Conservation (phyloP, 2,329 filamentous ascomycete genomes). For the Aspergillus alliaceus region DNA sequence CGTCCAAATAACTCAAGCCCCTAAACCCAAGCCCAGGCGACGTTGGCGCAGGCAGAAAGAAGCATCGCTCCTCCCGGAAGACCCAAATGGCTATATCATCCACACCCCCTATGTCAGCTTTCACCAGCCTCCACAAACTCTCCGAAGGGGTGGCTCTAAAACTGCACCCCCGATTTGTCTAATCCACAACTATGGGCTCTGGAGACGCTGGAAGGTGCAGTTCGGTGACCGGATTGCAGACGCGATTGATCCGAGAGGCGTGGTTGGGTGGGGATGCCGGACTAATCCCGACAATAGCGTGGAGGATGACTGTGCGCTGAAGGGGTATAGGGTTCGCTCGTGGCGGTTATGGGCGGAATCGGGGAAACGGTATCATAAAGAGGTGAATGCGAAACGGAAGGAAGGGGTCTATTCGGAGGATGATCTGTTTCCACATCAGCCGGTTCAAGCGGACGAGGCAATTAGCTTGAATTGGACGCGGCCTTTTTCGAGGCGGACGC, state of each 20-base stretch:
- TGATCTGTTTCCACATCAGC: not conserved
- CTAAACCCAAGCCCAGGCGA: not conserved
- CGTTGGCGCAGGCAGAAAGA: not conserved
- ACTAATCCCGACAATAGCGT: slow-evolving; percentile 10
- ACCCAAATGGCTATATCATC: not conserved
- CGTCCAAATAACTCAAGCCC: not conserved
- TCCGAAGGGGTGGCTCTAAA: slow-evolving; percentile 6
- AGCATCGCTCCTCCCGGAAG: not conserved
- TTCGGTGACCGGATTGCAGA: slow-evolving; percentile 5
- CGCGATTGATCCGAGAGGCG: slow-evolving; percentile 14
- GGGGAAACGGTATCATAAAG: slow-evolving; percentile 10
- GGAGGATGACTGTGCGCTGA: slow-evolving; percentile 2
- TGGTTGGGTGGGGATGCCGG: slow-evolving; percentile 12
- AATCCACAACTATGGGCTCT: slow-evolving; percentile 7
- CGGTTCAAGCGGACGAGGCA: not conserved
- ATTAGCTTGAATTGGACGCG: slow-evolving; percentile 3
- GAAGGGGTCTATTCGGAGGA: not conserved
- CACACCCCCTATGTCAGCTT: slow-evolving; percentile 11
- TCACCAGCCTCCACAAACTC: slow-evolving; percentile 7
- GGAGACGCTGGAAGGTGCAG: slow-evolving; percentile 14
- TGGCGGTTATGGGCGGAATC: slow-evolving; percentile 17
- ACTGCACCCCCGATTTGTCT: slow-evolving; percentile 9
- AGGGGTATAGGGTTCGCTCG: slow-evolving; percentile 14
- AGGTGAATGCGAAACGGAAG: slow-evolving; percentile 3
- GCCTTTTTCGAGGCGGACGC: not conserved